A percentile compares a stretch with the other conserved stretches of the same genome.
Evolutionary conservation across 176 grass and related monocot species (phyloP).

Genomic region (Eleusine indica): DNA sequence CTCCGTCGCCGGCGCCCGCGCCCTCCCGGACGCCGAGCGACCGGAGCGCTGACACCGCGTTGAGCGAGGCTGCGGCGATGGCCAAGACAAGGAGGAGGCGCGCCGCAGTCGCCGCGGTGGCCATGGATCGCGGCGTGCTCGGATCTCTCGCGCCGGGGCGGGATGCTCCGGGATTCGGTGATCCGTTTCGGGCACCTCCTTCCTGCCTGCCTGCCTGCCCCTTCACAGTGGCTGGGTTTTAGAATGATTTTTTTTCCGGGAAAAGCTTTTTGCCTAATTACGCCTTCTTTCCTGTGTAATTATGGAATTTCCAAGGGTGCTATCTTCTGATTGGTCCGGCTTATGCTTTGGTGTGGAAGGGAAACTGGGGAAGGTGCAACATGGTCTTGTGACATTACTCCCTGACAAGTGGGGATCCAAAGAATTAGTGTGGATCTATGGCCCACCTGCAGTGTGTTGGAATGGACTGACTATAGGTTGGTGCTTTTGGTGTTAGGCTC

Average conservation of each 20-base stretch:
- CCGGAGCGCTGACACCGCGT: slow-evolving; percentile 42
- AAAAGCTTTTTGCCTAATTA: slow-evolving; percentile 19
- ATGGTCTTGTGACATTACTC: not conserved
- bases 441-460: not conserved
- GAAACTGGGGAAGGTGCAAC: not conserved
- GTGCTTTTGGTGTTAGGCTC: not conserved
- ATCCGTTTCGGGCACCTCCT: slow-evolving; percentile 44
- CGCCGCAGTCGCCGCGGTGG: not conserved
- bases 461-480: not conserved
- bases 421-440: not conserved
- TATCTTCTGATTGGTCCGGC: not conserved
- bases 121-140: slow-evolving; percentile 46
- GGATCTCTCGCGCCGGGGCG: slow-evolving; percentile 29
- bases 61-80: slow-evolving; percentile 14
- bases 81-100: slow-evolving; percentile 36
- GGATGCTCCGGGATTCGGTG: slow-evolving; percentile 17
- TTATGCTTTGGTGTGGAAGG: slow-evolving; percentile 12
- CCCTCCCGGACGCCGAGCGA: slow-evolving; percentile 54
- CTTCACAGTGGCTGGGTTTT: slow-evolving; percentile 18
- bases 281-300: not conserved
- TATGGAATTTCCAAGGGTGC: not conserved
- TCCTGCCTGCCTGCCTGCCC: not conserved
- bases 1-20: slow-evolving; percentile 19
- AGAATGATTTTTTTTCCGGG: not conserved
- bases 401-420: not conserved